A percentile compares a stretch with the other conserved stretches of the same genome.
These are phyloP conservation scores for Astrothelium subdiscretum DNA, from an alignment of 495 filamentous ascomycete genomes.

Conservation along the genomic window DNA sequence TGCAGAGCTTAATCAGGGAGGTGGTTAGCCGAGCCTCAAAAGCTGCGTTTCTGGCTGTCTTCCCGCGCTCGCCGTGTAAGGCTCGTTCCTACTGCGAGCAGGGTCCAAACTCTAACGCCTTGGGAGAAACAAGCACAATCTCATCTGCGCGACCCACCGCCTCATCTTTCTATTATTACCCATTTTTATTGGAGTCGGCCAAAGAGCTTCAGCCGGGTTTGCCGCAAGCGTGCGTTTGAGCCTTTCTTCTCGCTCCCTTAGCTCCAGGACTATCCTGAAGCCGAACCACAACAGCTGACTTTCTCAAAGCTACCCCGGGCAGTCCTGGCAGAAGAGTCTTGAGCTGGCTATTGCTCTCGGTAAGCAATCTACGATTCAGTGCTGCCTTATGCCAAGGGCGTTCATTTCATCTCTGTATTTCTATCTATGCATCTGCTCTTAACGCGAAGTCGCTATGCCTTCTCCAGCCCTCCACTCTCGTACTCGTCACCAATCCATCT, in stretches of 20 bases:
- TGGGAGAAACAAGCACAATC: constrained; percentile 1
- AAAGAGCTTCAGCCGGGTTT: not conserved
- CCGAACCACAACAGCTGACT: not conserved
- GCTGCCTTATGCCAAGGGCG: not conserved
- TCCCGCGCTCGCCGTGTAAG: not conserved
- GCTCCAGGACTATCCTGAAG: not conserved
- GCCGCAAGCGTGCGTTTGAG: constrained; percentile 1
- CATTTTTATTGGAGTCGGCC: not conserved
- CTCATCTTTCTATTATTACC: not conserved
- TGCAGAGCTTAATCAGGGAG: not conserved
- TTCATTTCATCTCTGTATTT: constrained; percentile 3
- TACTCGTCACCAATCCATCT: not conserved
- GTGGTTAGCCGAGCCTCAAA: constrained; percentile 2
- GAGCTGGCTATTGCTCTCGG: not conserved
- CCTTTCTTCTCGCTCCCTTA: not conserved
- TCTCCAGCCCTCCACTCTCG: not conserved
- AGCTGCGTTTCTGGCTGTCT: not conserved
- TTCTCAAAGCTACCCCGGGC: not conserved
- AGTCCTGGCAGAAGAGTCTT: not conserved
- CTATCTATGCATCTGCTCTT: constrained; percentile 1
- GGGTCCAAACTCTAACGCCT: not conserved
- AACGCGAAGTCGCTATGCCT: not conserved
- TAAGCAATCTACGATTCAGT: not conserved
- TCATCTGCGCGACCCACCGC: not conserved
- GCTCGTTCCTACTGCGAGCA: not conserved